These are phyloP conservation scores for Bruguiera parviflora DNA, from an alignment of 345 rosid genomes.

Conservation along the genomic window DNA sequence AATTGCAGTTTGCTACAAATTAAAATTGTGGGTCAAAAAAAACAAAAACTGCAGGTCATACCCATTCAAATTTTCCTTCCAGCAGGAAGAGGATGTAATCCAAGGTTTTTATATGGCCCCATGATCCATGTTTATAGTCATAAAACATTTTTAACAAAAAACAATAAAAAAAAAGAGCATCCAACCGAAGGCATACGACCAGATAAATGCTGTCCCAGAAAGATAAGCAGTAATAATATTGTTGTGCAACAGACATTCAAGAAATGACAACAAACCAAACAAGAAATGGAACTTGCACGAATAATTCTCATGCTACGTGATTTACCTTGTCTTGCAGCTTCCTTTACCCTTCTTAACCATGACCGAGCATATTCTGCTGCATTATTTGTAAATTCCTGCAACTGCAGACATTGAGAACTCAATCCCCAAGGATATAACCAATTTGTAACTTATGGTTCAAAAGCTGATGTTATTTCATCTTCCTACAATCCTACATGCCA, in stretches of 20 bases:
- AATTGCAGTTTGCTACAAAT: no score
- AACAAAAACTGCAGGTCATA: no score
- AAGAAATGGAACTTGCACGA: background rate
- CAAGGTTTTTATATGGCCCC: no score
- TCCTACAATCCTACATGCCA: background rate
- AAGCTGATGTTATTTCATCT: background rate
- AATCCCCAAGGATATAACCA: constrained; percentile 3
- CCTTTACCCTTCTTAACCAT: constrained; percentile 69
- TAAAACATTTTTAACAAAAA: no score
- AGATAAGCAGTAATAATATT: background rate
- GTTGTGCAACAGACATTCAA: background rate
- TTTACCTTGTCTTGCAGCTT: constrained; percentile 66
- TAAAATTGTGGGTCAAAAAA: no score
- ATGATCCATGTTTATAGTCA: no score
- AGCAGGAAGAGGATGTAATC: no score
- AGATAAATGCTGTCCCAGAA: background rate
- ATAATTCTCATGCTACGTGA: background rate
- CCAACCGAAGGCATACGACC: no score
- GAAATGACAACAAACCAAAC: constrained; percentile 2
- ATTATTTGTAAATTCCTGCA: constrained; percentile 54
- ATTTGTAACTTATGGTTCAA: background rate
- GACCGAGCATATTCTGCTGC: constrained; percentile 62
- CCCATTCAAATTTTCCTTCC: no score
- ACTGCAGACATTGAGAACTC: constrained; percentile 44
- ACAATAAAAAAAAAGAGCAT: no score